A percentile compares a stretch with the other conserved stretches of the same genome.
Evolutionary conservation across 2,329 filamentous ascomycete genomes (phyloP).

Genomic region (Calonectria hawksworthii): DNA sequence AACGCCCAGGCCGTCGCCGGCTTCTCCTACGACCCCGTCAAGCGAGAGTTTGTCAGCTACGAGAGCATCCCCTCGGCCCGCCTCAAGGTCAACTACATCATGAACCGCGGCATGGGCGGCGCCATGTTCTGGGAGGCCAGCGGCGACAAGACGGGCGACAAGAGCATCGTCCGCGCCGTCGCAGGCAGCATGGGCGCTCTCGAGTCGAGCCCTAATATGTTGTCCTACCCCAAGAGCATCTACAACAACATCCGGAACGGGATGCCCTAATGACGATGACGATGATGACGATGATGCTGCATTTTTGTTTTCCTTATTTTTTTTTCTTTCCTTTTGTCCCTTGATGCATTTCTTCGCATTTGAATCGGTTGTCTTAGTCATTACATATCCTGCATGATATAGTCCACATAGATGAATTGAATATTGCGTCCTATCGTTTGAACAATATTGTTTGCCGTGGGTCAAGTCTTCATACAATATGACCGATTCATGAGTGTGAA

Average conservation of each 20-base stretch:
- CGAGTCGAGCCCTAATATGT: conserved; percentile 65
- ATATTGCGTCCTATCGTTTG: background rate
- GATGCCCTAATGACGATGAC: conserved; percentile 40
- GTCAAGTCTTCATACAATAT: no score
- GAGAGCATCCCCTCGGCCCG: conserved; percentile 71
- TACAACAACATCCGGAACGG: conserved; percentile 69
- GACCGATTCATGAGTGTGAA: no score
- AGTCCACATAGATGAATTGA: background rate
- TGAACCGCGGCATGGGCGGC: conserved; percentile 74
- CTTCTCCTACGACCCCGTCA: conserved; percentile 76
- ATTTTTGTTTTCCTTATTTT: background rate
- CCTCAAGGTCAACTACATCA: conserved; percentile 76
- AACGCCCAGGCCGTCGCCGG: conserved; percentile 73
- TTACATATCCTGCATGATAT: conserved; percentile 10
- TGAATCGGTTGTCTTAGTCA: background rate
- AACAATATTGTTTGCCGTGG: background rate
- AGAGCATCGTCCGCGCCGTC: conserved; percentile 72
- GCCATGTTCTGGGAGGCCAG: conserved; percentile 90
- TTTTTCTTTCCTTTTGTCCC: background rate
- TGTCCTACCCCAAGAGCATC: conserved; percentile 68
- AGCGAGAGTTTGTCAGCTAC: conserved; percentile 77
- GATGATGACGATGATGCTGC: background rate
- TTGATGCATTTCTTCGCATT: background rate
- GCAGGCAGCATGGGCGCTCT: conserved; percentile 61
- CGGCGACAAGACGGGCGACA: conserved; percentile 67